Conservation (phyloP, 768 basidiomycete species). For the Boletus insuetus region DNA sequence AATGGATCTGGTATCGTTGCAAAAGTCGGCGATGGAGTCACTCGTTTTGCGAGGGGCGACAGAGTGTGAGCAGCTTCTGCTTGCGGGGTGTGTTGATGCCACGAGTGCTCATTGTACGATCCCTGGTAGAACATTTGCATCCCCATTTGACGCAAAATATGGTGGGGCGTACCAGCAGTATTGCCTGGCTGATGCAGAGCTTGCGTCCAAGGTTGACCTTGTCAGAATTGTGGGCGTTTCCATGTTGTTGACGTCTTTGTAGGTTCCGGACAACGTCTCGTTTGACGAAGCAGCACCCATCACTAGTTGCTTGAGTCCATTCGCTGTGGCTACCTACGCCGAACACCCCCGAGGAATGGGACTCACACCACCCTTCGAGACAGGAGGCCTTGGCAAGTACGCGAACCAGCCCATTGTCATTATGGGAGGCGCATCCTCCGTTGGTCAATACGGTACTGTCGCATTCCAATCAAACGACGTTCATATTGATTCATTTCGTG, state of each 20-base stretch:
- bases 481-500: neutral
- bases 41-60: slow-evolving; percentile 32
- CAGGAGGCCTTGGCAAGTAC: slow-evolving; percentile 30
- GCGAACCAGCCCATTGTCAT: slow-evolving; percentile 31
- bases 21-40: slow-evolving; percentile 37
- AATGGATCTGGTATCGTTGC: slow-evolving; percentile 38
- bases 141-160: neutral
- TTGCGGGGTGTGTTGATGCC: neutral
- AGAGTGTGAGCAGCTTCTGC: slow-evolving; percentile 28
- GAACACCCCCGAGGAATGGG: slow-evolving; percentile 23
- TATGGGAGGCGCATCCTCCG: slow-evolving; percentile 36
- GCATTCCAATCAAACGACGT: neutral
- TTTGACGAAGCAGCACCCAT: slow-evolving; percentile 39
- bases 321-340: slow-evolving; percentile 34
- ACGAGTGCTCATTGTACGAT: neutral
- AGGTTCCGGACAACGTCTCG: slow-evolving; percentile 34
- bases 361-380: slow-evolving; percentile 26
- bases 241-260: neutral
- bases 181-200: slow-evolving; percentile 16
- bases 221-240: neutral
- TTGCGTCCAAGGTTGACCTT: slow-evolving; percentile 16
- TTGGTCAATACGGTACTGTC: slow-evolving; percentile 37
- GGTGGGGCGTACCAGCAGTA: slow-evolving; percentile 24
- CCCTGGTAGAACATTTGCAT: slow-evolving; percentile 4
- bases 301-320: slow-evolving; percentile 31